These are phyloP conservation scores for Penicillium sp. DNA, from an alignment of 2,329 filamentous ascomycete species.

Conservation along the genomic window DNA sequence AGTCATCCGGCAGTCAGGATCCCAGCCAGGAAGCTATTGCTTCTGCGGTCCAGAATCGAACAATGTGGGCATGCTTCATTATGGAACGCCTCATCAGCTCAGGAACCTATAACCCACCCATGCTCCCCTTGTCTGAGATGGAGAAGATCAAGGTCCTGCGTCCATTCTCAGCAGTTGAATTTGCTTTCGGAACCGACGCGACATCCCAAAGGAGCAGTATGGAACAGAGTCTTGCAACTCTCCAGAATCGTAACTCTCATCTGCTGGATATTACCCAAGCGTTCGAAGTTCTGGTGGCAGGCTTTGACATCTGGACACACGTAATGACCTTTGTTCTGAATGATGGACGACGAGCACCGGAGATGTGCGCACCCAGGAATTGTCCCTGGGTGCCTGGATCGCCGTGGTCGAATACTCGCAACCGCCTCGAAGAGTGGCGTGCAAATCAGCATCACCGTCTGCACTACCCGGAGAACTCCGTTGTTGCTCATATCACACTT, in stretches of 20 bases:
- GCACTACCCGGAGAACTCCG: constrained; percentile 30
- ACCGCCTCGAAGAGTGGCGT: constrained; percentile 34
- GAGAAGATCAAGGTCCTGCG: constrained; percentile 10
- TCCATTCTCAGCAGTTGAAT: constrained; percentile 26
- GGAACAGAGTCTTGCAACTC: constrained; percentile 4
- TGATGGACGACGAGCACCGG: constrained; percentile 38
- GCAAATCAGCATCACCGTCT: constrained; percentile 30
- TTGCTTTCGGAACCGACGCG: constrained; percentile 33
- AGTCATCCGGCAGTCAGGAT: constrained; percentile 12
- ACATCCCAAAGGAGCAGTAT: constrained; percentile 7
- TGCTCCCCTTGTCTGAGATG: constrained; percentile 17
- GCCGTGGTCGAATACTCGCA: constrained; percentile 29
- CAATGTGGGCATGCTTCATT: constrained; percentile 45
- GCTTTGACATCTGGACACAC: constrained; percentile 42
- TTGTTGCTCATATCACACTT: constrained; percentile 37
- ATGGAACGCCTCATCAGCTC: constrained; percentile 44
- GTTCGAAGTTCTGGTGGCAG: constrained; percentile 32
- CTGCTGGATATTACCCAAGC: constrained; percentile 13
- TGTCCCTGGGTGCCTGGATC: constrained; percentile 38
- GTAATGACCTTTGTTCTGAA: constrained; percentile 41
- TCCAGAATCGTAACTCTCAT: constrained; percentile 2
- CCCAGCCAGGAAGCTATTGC: constrained; percentile 17
- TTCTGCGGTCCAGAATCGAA: constrained; percentile 32
- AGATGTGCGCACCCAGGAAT: constrained; percentile 36
- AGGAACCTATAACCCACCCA: constrained; percentile 31